Conservation (phyloP, 2,329 filamentous ascomycete species). For the Penicillium sp. region DNA sequence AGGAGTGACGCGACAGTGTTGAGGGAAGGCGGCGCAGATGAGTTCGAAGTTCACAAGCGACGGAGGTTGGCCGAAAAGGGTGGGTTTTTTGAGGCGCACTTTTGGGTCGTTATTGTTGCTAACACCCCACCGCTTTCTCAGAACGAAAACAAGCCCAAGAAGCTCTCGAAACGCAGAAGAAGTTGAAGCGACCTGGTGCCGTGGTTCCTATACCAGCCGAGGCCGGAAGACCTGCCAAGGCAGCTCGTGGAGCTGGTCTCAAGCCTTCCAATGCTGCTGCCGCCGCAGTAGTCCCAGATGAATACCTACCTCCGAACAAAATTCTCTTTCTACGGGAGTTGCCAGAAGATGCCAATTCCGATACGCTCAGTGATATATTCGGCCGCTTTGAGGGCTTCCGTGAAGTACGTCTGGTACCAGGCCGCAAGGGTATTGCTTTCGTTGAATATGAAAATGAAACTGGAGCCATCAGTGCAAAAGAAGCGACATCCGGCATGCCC, state of each 20-base stretch:
- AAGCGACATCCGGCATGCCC: constrained; percentile 81
- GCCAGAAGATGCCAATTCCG: constrained; percentile 79
- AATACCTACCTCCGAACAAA: constrained; percentile 96
- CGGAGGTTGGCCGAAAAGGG: constrained; percentile 85
- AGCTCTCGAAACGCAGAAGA: constrained; percentile 72
- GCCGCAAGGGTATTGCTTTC: constrained; percentile 84
- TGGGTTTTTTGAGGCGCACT: constrained; percentile 33
- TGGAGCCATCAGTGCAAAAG: constrained; percentile 88
- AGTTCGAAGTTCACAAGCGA: constrained; percentile 82
- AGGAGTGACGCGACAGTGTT: constrained; percentile 84
- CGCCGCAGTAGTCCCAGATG: constrained; percentile 81
- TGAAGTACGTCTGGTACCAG: constrained; percentile 85
- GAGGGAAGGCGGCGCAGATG: constrained; percentile 68
- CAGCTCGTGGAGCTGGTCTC: constrained; percentile 66
- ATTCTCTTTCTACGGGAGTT: constrained; percentile 92
- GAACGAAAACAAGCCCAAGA: constrained; percentile 78
- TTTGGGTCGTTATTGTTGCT: constrained; percentile 14
- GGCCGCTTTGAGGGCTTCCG: constrained; percentile 88
- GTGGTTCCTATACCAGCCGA: constrained; percentile 38
- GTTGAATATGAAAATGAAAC: constrained; percentile 92
- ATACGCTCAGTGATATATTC: constrained; percentile 76
- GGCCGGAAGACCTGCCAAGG: constrained; percentile 61
- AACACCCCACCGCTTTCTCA: constrained; percentile 24
- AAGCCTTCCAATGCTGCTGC: constrained; percentile 68
- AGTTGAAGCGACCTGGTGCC: constrained; percentile 62